Evolutionary conservation across 768 basidiomycete species (phyloP), one percentile per base, ranked within the genome.

Genomic region (Termitomyces sp.): DNA sequence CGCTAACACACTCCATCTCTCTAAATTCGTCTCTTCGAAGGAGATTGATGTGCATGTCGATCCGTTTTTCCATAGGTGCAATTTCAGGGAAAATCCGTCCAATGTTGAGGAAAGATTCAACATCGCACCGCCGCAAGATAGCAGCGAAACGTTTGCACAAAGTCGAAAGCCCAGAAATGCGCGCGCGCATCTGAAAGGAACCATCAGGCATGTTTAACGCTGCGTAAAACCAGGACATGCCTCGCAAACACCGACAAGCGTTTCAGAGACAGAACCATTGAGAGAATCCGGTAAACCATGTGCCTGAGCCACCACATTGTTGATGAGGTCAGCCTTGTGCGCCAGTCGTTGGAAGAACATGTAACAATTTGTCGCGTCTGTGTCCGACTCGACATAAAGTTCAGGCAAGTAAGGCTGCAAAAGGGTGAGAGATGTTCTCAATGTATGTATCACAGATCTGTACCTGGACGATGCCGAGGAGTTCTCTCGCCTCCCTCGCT

Each of bases 161-260:
- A 1, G 86, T 89, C 0, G 92, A 87, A 48, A 98, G 81, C 51
- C 87, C 84, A 1, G 90, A 86, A 33, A 97, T 83, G 45, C 90
- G 89, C 20, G 91, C 89, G 60, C 94, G 82, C 84, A 98, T 89
- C 91, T 94, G 60, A 45, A 33, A 56, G 2, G 6, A 28, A 40
- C 15, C 4, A 40, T 55, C 2, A 44, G 53, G 20, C 56, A 54
- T 2, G 40, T 32, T 35, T 52, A 20, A 28, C 20, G 11, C 46
- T 40, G 35, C 55, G 28, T 8, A 22, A 18, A 36, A 28, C 4
- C 16, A 22, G 49, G n/a, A 68, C 81, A 35, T 63, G 91, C 92
- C 81, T 98, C 96, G 74, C 96, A 98, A 40, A 97, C 87, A 18
- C 93, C 93, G n/a, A 97, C 94, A 13, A 98, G 81, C 1, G 81